These are phyloP conservation scores for Metarhizium brunneum DNA, from an alignment of 2,329 filamentous ascomycete genomes.

Conservation along the genomic window DNA sequence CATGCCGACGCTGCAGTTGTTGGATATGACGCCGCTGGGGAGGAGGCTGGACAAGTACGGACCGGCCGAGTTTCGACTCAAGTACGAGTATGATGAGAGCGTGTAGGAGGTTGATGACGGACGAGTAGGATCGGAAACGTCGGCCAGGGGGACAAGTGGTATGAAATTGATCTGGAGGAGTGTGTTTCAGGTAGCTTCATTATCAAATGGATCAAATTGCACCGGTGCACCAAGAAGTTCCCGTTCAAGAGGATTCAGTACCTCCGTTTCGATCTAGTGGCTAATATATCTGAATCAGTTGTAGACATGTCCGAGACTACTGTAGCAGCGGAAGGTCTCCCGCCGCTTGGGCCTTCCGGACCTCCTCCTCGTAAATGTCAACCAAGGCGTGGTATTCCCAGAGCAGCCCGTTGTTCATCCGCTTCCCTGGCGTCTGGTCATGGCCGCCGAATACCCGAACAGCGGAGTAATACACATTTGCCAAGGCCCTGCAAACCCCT, in stretches of 20 bases:
- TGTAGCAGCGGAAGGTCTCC: background rate
- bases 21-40: constrained; percentile 26
- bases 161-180: too few relatives aligned
- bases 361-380: background rate
- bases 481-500: background rate
- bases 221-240: too few relatives aligned
- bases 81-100: constrained; percentile 14
- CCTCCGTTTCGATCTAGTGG: too few relatives aligned
- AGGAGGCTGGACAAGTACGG: constrained; percentile 17
- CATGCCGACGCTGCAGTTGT: constrained; percentile 19
- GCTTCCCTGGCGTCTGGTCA: background rate
- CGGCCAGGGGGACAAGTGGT: too few relatives aligned
- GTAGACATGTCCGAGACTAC: too few relatives aligned
- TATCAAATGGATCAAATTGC: too few relatives aligned
- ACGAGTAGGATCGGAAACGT: too few relatives aligned
- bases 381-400: background rate
- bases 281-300: too few relatives aligned
- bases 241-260: too few relatives aligned
- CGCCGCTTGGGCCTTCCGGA: background rate
- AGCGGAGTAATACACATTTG: background rate
- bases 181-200: too few relatives aligned
- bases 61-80: constrained; percentile 17
- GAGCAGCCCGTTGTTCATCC: background rate
- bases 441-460: background rate
- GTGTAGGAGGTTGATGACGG: too few relatives aligned